Evolutionary conservation across 768 basidiomycete genomes (phyloP).

Genomic region (Pisolithus sp.): DNA sequence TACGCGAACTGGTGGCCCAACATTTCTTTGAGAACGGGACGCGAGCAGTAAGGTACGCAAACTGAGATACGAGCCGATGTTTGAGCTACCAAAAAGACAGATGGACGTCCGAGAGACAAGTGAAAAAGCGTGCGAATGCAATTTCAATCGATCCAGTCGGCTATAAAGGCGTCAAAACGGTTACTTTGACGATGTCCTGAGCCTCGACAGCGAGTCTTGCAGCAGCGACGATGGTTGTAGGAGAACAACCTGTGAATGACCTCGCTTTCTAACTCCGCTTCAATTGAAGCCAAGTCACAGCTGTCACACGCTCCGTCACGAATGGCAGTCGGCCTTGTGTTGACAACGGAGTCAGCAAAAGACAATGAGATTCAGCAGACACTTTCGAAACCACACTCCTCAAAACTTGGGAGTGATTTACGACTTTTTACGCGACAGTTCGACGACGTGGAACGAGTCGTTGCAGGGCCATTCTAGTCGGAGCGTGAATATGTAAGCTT

Average conservation of each 20-base stretch:
- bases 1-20: slow-evolving; percentile 86
- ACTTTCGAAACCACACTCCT: no score
- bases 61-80: slow-evolving; percentile 6
- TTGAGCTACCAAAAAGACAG: slow-evolving; percentile 3
- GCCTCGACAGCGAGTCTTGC: slow-evolving; percentile 11
- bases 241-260: slow-evolving; percentile 29
- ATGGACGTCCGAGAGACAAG: slow-evolving; percentile 12
- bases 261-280: slow-evolving; percentile 27
- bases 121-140: slow-evolving; percentile 8
- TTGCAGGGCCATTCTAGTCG: slow-evolving; percentile 6
- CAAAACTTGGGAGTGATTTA: neutral
- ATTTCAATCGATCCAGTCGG: slow-evolving; percentile 1
- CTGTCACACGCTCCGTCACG: slow-evolving; percentile 7
- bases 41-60: slow-evolving; percentile 9
- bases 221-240: slow-evolving; percentile 27
- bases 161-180: neutral
- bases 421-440: no score
- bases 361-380: no score
- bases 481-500: slow-evolving; percentile 16
- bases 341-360: no score
- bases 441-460: no score
- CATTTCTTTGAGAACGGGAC: slow-evolving; percentile 40
- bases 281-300: slow-evolving; percentile 25
- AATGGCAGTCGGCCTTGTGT: neutral
- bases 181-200: slow-evolving; percentile 3